Conservation (phyloP, 352 stramenopile species). For the Pythium dissimile region DNA sequence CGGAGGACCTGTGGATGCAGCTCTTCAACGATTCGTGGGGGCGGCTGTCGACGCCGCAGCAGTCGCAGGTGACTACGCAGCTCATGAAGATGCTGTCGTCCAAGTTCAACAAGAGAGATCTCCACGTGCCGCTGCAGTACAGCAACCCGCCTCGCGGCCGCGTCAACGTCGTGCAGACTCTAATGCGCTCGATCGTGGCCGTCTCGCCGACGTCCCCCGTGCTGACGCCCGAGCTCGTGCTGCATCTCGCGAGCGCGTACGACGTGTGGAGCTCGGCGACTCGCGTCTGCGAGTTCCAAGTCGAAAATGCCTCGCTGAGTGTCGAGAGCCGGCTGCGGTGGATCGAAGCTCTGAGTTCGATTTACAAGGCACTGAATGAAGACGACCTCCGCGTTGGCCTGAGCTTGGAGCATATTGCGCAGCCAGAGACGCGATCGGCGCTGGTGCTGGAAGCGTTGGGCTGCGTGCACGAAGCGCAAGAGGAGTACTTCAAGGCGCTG, state of each 20-base stretch:
- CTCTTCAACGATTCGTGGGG: conserved; percentile 66
- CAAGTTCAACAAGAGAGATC: conserved; percentile 86
- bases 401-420: conserved; percentile 69
- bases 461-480: conserved; percentile 82
- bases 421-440: conserved; percentile 68
- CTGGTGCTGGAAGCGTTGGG: conserved; percentile 79
- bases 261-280: conserved; percentile 74
- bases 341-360: conserved; percentile 80
- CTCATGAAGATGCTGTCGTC: conserved; percentile 79
- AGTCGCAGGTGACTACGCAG: conserved; percentile 52
- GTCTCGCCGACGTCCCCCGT: conserved; percentile 54
- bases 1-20: conserved; percentile 78
- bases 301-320: conserved; percentile 63
- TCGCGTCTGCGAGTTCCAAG: conserved; percentile 80
- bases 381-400: conserved; percentile 78
- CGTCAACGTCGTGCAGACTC: conserved; percentile 83
- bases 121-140: conserved; percentile 60
- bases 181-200: conserved; percentile 73
- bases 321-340: conserved; percentile 76
- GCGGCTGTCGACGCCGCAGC: conserved; percentile 41
- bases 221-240: conserved; percentile 79
- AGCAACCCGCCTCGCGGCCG: conserved; percentile 20
- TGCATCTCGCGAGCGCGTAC: conserved; percentile 81
- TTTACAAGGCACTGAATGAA: conserved; percentile 88
- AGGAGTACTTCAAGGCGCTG: conserved; percentile 84